A percentile compares a stretch with the other conserved stretches of the same genome.
phyloP scores from a whole-genome alignment of 139 green algal genomes.

The Chlorella ohadii region DNA sequence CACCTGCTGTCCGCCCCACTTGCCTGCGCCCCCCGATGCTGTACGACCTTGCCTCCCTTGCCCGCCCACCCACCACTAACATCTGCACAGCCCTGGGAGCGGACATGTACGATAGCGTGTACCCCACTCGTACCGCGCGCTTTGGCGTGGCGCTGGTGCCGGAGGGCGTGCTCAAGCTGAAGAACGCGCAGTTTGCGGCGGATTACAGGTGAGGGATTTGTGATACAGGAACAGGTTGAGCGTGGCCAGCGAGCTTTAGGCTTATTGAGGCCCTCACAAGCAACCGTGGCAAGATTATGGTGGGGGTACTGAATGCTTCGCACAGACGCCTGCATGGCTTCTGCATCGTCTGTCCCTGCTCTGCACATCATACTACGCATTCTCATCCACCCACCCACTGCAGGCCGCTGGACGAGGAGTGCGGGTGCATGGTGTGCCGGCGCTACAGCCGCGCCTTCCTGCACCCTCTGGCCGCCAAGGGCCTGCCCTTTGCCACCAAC shows the following conservation, averaged over 20 bases:
- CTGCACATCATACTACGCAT: neutral
- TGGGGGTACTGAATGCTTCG: no score
- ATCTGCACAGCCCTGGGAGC: constrained; percentile 77
- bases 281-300: no score
- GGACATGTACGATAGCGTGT: constrained; percentile 98
- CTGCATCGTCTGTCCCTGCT: no score
- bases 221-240: neutral
- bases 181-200: constrained; percentile 63
- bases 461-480: constrained; percentile 77
- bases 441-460: constrained; percentile 85
- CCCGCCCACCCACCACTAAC: neutral
- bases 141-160: constrained; percentile 95
- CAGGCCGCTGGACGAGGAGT: constrained; percentile 78
- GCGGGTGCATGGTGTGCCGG: constrained; percentile 82
- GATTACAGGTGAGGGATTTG: constrained; percentile 63
- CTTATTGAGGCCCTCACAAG: no score
- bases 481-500: constrained; percentile 71
- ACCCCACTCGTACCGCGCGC: constrained; percentile 93
- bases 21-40: no score
- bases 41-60: no score
- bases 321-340: no score
- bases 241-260: neutral
- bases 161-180: constrained; percentile 83
- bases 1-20: no score
- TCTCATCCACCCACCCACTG: neutral